These are phyloP conservation scores for Platanthera zijinensis DNA, from an alignment of 106 monocot genomes.

Conservation along the genomic window DNA sequence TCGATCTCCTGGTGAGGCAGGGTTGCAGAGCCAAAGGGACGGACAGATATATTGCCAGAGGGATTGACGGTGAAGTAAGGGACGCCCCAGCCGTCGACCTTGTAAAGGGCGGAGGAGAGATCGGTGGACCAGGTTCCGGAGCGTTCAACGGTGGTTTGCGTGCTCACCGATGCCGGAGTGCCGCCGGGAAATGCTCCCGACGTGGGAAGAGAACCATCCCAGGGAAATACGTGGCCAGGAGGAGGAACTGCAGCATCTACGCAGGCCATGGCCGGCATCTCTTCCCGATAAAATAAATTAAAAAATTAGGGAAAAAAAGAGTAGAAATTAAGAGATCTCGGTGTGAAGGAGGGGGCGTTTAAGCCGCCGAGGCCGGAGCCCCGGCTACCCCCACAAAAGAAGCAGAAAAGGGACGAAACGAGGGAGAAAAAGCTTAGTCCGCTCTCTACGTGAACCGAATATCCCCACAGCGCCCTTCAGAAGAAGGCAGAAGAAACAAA, in stretches of 20 bases:
- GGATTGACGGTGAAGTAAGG: conserved; percentile 84
- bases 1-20: conserved; percentile 83
- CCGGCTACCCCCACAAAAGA: conserved; percentile 99
- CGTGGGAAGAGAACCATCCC: conserved; percentile 66
- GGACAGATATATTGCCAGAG: conserved; percentile 66
- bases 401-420: conserved; percentile 31
- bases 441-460: conserved; percentile 13
- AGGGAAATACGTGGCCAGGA: conserved; percentile 37
- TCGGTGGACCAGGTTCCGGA: conserved; percentile 53
- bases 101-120: conserved; percentile 73
- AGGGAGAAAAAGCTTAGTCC: conserved; percentile 24
- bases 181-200: conserved; percentile 60
- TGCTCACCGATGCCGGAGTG: conserved; percentile 26
- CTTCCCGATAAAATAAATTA: conserved; percentile 15
- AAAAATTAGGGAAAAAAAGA: conserved; percentile 17
- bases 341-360: conserved; percentile 72
- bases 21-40: conserved; percentile 53
- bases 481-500: conserved; percentile 22
- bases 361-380: conserved; percentile 99
- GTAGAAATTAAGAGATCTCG: conserved; percentile 6
- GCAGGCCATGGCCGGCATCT: conserved; percentile 84
- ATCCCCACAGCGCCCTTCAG: conserved; percentile 77
- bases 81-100: conserved; percentile 82
- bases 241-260: conserved; percentile 53
- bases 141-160: background rate